Percentiles rank a stretch among this genome's conserved stretches.
These are phyloP conservation scores for Verticillium isaacii DNA, from an alignment of 2,329 filamentous ascomycete genomes.

Conservation along the genomic window DNA sequence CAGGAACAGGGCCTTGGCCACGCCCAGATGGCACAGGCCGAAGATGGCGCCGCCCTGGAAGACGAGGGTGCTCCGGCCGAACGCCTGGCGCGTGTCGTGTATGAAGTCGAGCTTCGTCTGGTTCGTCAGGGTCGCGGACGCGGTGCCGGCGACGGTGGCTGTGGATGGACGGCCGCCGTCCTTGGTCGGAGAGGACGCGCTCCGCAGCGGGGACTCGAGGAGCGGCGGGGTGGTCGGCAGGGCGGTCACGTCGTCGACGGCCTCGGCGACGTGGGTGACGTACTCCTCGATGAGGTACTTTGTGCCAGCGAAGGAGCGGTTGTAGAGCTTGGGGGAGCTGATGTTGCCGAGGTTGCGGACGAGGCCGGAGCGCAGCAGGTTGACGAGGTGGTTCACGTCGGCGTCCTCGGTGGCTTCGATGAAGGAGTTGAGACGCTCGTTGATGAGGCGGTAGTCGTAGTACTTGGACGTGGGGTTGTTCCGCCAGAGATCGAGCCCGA, in stretches of 20 bases:
- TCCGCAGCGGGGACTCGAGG: background rate
- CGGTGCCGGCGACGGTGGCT: constrained; percentile 25
- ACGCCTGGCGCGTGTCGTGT: constrained; percentile 82
- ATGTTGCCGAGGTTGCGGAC: constrained; percentile 91
- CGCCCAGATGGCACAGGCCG: constrained; percentile 82
- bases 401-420: constrained; percentile 63
- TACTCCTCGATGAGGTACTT: constrained; percentile 92
- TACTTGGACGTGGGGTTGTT: constrained; percentile 74
- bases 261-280: constrained; percentile 75
- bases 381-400: constrained; percentile 71
- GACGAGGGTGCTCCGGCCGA: constrained; percentile 80
- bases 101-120: constrained; percentile 82
- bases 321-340: constrained; percentile 74
- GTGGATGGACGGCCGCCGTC: background rate
- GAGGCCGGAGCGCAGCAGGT: constrained; percentile 72
- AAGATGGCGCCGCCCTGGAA: constrained; percentile 90
- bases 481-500: constrained; percentile 82
- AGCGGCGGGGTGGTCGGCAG: constrained; percentile 52
- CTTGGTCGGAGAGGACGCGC: background rate
- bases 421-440: constrained; percentile 68
- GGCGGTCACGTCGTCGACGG: constrained; percentile 69
- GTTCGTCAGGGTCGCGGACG: constrained; percentile 47
- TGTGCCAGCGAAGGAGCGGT: constrained; percentile 79
- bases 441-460: constrained; percentile 84
- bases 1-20: constrained; percentile 81